Evolutionary conservation across 192 early-diverging fungal genomes (phyloP).

Genomic region (Rhizophlyctis rosea): DNA sequence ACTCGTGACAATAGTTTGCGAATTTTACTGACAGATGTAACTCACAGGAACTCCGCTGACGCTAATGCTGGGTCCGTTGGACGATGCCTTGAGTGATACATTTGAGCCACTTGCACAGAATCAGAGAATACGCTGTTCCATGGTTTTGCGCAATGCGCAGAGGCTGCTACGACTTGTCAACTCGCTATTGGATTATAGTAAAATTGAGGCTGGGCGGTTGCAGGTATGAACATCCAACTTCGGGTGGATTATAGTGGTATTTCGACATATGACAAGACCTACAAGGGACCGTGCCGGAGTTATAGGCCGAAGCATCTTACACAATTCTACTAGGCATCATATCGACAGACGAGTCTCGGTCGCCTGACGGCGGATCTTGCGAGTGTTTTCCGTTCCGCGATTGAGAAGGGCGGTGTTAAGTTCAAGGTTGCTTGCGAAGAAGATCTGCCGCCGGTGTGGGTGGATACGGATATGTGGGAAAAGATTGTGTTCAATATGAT

Average conservation of each 20-base stretch:
- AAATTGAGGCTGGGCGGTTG: slow-evolving; percentile 53
- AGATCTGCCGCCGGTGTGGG: slow-evolving; percentile 24
- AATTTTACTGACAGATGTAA: too few species aligned
- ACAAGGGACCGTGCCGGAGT: too few species aligned
- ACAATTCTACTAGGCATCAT: too few species aligned
- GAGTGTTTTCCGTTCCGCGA: slow-evolving; percentile 52
- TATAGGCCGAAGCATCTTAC: too few species aligned
- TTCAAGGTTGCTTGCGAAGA: slow-evolving; percentile 35
- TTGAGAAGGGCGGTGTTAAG: slow-evolving; percentile 41
- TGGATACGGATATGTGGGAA: slow-evolving; percentile 62
- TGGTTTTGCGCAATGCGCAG: slow-evolving; percentile 48
- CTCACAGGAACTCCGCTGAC: slow-evolving; percentile 45
- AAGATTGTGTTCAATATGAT: slow-evolving; percentile 62
- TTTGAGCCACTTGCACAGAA: slow-evolving; percentile 15
- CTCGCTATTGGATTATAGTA: slow-evolving; percentile 50
- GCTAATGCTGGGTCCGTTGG: slow-evolving; percentile 42
- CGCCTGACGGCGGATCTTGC: slow-evolving; percentile 47
- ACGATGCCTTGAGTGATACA: slow-evolving; percentile 39
- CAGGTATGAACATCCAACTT: too few species aligned
- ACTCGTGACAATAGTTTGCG: too few species aligned
- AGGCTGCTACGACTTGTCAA: slow-evolving; percentile 58
- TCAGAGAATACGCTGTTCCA: slow-evolving; percentile 27
- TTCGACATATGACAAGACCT: too few species aligned
- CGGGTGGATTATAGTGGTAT: too few species aligned
- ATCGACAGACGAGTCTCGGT: slow-evolving; percentile 43